phyloP scores from a whole-genome alignment of 139 green algal genomes.

The Chlamydomonas sphaeroides region DNA sequence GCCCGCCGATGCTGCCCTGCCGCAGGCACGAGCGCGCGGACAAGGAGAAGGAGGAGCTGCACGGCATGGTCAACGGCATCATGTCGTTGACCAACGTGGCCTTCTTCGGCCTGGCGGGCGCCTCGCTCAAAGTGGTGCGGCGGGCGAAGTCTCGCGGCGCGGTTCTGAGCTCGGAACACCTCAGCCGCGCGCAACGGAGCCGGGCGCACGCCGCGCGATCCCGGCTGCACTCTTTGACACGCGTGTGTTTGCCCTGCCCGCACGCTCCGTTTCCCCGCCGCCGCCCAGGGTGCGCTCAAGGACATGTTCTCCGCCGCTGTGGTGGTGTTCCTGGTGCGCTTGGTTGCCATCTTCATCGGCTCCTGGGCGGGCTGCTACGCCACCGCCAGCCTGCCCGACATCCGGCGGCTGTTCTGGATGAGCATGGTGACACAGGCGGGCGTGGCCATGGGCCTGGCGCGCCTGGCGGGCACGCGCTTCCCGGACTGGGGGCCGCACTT shows the following conservation, averaged over 20 bases:
- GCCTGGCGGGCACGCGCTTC: conserved; percentile 73
- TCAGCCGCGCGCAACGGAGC: too few relatives aligned
- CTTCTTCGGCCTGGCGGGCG: conserved; percentile 89
- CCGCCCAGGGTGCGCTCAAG: conserved; percentile 64
- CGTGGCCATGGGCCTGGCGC: conserved; percentile 86
- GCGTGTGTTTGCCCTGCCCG: neutral
- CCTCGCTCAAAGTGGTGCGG: conserved; percentile 78
- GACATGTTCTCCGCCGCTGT: conserved; percentile 69
- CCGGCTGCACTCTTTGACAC: too few relatives aligned
- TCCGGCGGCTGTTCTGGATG: conserved; percentile 75
- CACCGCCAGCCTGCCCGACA: conserved; percentile 54
- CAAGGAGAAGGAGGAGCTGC: conserved; percentile 67
- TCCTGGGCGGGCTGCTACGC: conserved; percentile 69
- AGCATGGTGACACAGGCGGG: conserved; percentile 88
- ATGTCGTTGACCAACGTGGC: conserved; percentile 79
- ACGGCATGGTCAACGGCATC: conserved; percentile 56
- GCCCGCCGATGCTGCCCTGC: neutral
- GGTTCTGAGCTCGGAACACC: too few relatives aligned
- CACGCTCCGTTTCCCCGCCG: neutral
- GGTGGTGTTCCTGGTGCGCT: conserved; percentile 65
- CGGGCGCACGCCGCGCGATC: too few relatives aligned
- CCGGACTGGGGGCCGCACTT: conserved; percentile 83
- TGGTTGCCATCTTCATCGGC: conserved; percentile 73
- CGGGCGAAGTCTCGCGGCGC: too few relatives aligned
- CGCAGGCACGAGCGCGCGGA: conserved; percentile 52